A percentile compares a stretch with the other conserved stretches of the same genome.
Conservation (phyloP, 495 filamentous ascomycete species). For the Terfezia boudieri region DNA sequence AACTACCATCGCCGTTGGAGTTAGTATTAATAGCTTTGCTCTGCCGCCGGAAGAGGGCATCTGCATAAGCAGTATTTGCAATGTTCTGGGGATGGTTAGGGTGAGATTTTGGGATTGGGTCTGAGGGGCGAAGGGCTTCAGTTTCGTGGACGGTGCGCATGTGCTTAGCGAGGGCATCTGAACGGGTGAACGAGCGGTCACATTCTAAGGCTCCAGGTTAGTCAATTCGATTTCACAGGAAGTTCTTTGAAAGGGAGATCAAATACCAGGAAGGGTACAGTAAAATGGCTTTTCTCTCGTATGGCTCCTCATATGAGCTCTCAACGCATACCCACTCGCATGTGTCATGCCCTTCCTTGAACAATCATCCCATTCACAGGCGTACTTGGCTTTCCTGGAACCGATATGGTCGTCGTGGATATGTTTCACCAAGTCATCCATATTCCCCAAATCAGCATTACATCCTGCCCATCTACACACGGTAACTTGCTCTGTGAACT, state of each 20-base stretch:
- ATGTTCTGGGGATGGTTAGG: conserved; percentile 25
- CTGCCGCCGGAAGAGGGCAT: conserved; percentile 31
- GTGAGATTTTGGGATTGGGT: conserved; percentile 61
- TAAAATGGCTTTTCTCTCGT: conserved; percentile 97
- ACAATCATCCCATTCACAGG: conserved; percentile 88
- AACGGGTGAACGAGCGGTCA: conserved; percentile 89
- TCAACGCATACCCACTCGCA: conserved; percentile 82
- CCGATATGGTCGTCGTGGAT: conserved; percentile 88
- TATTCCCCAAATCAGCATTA: conserved; percentile 56
- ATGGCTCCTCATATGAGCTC: conserved; percentile 93
- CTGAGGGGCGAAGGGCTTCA: conserved; percentile 70
- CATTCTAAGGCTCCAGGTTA: conserved; percentile 39
- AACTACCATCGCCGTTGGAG: conserved; percentile 32
- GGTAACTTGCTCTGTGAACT: conserved; percentile 65
- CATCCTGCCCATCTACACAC: conserved; percentile 80
- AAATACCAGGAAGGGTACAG: conserved; percentile 70
- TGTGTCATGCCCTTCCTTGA: conserved; percentile 67
- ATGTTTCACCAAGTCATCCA: conserved; percentile 82
- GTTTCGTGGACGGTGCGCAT: conserved; percentile 98
- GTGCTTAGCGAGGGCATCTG: conserved; percentile 90
- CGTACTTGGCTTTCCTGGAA: conserved; percentile 50
- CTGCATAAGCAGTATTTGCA: conserved; percentile 1
- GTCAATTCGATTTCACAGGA: neutral
- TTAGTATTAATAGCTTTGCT: conserved; percentile 41
- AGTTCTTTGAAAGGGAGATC: neutral